These are phyloP conservation scores for Saitozyma sp. DNA, from an alignment of 768 basidiomycete genomes.

Conservation along the genomic window DNA sequence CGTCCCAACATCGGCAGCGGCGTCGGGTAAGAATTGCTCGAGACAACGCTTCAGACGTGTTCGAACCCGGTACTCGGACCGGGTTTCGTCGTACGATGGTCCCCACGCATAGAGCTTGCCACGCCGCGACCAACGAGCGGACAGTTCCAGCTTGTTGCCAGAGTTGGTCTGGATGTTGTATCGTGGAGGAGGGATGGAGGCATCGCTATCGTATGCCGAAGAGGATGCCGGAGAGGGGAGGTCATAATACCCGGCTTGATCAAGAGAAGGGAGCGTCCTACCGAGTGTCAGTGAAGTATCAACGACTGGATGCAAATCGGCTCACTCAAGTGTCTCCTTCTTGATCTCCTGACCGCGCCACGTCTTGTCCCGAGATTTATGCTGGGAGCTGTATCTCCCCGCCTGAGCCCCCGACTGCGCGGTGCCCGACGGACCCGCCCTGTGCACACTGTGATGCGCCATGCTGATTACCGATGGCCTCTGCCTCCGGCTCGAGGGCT, in stretches of 20 bases:
- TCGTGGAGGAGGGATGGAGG: constrained; percentile 8
- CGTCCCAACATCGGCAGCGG: constrained; percentile 37
- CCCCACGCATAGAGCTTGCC: constrained; percentile 52
- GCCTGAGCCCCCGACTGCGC: no score
- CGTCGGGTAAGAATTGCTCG: constrained; percentile 37
- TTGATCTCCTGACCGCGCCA: neutral
- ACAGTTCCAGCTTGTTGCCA: constrained; percentile 42
- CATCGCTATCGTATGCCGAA: constrained; percentile 11
- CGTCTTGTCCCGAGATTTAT: neutral
- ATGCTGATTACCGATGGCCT: no score
- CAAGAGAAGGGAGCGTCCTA: constrained; percentile 41
- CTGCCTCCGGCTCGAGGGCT: no score
- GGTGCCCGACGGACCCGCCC: no score
- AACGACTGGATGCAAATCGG: neutral
- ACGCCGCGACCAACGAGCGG: constrained; percentile 41
- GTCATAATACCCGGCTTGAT: constrained; percentile 37
- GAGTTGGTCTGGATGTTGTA: constrained; percentile 37
- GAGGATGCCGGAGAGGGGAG: constrained; percentile 23
- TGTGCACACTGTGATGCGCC: no score
- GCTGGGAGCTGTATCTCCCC: no score
- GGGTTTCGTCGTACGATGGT: constrained; percentile 46
- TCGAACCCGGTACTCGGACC: constrained; percentile 24
- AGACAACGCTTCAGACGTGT: constrained; percentile 38
- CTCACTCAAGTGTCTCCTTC: neutral
- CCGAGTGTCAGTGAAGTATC: neutral